These are phyloP conservation scores for Escovopsis sp. DNA, from an alignment of 2,329 filamentous ascomycete species.

Conservation along the genomic window DNA sequence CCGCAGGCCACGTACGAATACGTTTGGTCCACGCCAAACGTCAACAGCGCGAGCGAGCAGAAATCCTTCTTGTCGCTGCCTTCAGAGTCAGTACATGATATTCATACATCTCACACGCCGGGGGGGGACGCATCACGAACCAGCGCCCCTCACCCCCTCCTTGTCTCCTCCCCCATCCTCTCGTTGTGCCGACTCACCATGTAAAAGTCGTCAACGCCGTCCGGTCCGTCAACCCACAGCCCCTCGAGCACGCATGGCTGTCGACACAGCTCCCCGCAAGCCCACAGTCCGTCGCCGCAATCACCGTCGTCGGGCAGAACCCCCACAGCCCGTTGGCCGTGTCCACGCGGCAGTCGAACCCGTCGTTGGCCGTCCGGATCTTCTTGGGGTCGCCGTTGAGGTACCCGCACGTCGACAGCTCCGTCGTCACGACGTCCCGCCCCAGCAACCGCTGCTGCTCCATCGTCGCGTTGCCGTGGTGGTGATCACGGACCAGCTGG, in stretches of 20 bases:
- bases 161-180: too few species aligned
- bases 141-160: too few species aligned
- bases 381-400: slow-evolving; percentile 14
- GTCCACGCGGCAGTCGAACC: slow-evolving; percentile 22
- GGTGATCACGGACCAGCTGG: too few species aligned
- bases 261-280: slow-evolving; percentile 22
- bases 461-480: not conserved
- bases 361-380: slow-evolving; percentile 16
- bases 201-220: slow-evolving; percentile 17
- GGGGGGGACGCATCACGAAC: too few species aligned
- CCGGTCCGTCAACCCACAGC: slow-evolving; percentile 15
- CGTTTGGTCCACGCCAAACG: slow-evolving; percentile 15
- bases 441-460: too few species aligned
- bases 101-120: too few species aligned
- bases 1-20: slow-evolving; percentile 23
- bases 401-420: slow-evolving; percentile 17
- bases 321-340: slow-evolving; percentile 21
- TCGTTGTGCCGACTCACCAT: slow-evolving; percentile 13
- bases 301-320: slow-evolving; percentile 22
- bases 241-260: slow-evolving; percentile 13
- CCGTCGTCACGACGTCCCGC: slow-evolving; percentile 7
- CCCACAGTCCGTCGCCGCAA: slow-evolving; percentile 21
- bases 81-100: too few species aligned
- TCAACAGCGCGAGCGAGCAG: slow-evolving; percentile 20
- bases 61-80: slow-evolving; percentile 7